Conservation (phyloP, 352 stramenopile genomes). For the Globisporangium sylvaticum region DNA sequence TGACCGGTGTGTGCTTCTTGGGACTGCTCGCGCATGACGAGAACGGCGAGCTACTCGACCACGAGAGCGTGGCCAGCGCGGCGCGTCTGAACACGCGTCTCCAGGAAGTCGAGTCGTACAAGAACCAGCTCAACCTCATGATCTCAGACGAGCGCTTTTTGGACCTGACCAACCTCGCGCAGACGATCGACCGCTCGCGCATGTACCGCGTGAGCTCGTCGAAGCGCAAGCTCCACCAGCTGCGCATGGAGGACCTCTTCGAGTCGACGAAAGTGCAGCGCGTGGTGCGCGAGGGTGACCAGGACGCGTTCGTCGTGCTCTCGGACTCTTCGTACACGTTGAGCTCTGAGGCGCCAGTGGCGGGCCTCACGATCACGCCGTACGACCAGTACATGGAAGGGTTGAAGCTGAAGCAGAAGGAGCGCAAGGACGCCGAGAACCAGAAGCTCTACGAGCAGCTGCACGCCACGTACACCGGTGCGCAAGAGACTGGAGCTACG, state of each 20-base stretch:
- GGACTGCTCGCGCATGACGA: constrained; percentile 57
- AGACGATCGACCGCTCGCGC: constrained; percentile 60
- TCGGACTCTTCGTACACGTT: constrained; percentile 22
- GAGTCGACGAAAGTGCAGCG: constrained; percentile 56
- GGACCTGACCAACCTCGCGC: constrained; percentile 43
- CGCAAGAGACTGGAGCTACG: constrained; percentile 2
- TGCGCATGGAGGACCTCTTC: constrained; percentile 70
- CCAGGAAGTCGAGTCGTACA: constrained; percentile 40
- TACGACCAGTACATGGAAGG: constrained; percentile 51
- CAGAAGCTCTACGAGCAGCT: constrained; percentile 33
- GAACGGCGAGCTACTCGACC: constrained; percentile 37
- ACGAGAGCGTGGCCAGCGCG: constrained; percentile 23
- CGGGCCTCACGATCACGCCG: constrained; percentile 42
- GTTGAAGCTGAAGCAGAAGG: constrained; percentile 22
- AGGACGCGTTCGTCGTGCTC: constrained; percentile 57
- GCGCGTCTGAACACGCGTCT: constrained; percentile 35
- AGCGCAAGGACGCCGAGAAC: constrained; percentile 25
- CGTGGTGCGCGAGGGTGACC: constrained; percentile 56
- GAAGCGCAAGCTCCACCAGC: constrained; percentile 57
- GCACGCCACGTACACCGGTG: constrained; percentile 5
- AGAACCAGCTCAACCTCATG: constrained; percentile 83
- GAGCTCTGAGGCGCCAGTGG: constrained; percentile 29
- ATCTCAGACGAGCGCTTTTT: constrained; percentile 65
- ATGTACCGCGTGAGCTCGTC: constrained; percentile 63
- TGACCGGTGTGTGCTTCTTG: constrained; percentile 79